Base-by-base conservation (phyloP, 208 protist species). In the Acanthamoeba comandoni region DNA sequence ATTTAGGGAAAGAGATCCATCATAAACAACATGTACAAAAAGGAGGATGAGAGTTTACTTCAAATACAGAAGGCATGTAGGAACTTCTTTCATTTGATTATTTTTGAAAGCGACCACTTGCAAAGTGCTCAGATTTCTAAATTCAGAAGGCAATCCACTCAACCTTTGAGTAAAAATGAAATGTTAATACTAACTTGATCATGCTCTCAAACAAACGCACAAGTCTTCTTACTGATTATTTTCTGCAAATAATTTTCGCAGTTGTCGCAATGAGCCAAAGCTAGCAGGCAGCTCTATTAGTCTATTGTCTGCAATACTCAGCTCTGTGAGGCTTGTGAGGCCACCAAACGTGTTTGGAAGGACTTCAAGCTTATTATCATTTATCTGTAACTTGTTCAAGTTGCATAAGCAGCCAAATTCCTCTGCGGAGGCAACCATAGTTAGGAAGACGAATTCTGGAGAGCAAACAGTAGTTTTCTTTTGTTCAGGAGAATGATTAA, bases 361-460 rank as follows among this genome's bases (percentile, higher is more conserved):
- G 26, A 35, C 65, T 24, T 64, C 35, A 17, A 87, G 79, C 52
- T 48, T 17, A 35, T 87, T 87, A 60, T 87, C 79, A 26, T 87
- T 87, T 60, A 87, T 64, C 19, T 58, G 52, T 9, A 87, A 43
- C 52, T 64, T 87, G 79, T 53, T 69, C 39, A 87, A 60, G 26
- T 87, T 87, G 57, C 55, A 55, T 13, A 87, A 60, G 22, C 70
- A 70, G 57, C 79, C 79, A 87, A 87, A 87, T 48, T 87, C 79
- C 13, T 87, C 79, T 87, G 31, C 39, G 29, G 5, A 13, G 58
- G 22, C 22, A 26, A 2, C 12, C 58, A 65, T 26, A 60, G 53
- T 17, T 12, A 12, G 53, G 15, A 60, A n/a, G 53, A 60, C 53
- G 17, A 12, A 17, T 60, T 60, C 12, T 12, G 15, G 62, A 69